These are phyloP conservation scores for Multifurca ochricompacta DNA, from an alignment of 768 basidiomycete genomes.

Conservation along the genomic window DNA sequence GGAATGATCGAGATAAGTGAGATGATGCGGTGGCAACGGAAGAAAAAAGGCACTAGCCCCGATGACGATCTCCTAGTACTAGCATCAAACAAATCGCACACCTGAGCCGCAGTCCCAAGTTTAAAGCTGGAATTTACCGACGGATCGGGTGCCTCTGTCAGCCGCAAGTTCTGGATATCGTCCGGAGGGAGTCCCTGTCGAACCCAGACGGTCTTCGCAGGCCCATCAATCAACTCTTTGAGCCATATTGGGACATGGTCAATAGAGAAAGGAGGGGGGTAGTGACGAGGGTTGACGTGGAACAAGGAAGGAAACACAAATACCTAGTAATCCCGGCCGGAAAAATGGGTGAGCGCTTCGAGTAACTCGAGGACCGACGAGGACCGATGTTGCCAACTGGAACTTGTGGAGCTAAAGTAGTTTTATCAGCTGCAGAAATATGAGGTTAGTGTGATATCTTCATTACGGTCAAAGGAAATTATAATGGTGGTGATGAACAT, in stretches of 20 bases:
- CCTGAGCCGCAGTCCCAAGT: slow-evolving; percentile 48
- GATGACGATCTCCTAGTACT: too few species aligned
- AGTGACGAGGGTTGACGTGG: not conserved
- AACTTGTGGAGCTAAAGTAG: too few species aligned
- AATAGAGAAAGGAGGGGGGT: not conserved
- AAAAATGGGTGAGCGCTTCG: not conserved
- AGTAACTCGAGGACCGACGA: too few species aligned
- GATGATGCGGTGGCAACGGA: too few species aligned
- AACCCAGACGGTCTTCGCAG: slow-evolving; percentile 33
- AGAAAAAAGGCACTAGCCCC: too few species aligned
- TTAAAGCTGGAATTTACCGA: slow-evolving; percentile 48
- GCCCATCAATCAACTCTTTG: slow-evolving; percentile 6
- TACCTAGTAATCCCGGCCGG: not conserved
- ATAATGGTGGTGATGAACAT: too few species aligned
- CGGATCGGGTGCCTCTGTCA: slow-evolving; percentile 35
- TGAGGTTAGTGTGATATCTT: too few species aligned
- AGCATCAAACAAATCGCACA: slow-evolving; percentile 21
- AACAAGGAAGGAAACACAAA: not conserved
- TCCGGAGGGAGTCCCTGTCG: slow-evolving; percentile 33
- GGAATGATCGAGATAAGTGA: not conserved
- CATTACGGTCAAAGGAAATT: too few species aligned
- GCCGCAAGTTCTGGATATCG: slow-evolving; percentile 31
- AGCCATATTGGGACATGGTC: slow-evolving; percentile 8
- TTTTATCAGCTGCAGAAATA: too few species aligned
- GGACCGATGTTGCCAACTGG: not conserved